Percentiles rank a stretch among this genome's conserved stretches.
phyloP scores from a whole-genome alignment of 2,329 filamentous ascomycete genomes.

The Colletotrichum lupini region DNA sequence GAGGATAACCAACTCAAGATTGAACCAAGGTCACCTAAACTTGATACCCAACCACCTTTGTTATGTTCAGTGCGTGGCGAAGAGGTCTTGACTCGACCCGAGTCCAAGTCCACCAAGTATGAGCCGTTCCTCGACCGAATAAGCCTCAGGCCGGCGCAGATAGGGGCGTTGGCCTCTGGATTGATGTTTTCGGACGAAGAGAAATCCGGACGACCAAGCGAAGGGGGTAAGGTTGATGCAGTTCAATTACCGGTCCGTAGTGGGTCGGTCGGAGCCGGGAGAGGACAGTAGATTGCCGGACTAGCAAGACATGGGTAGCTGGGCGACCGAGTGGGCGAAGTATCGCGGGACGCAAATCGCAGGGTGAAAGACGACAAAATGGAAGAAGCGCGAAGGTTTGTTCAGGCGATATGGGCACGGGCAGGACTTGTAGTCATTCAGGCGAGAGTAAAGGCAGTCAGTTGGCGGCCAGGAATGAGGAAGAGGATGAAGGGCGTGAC shows the following conservation, averaged over 20 bases:
- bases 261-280: constrained; percentile 31
- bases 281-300: not conserved
- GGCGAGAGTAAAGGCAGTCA: not conserved
- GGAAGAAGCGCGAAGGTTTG: constrained; percentile 22
- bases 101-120: not conserved
- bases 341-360: not conserved
- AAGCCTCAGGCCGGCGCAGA: not conserved
- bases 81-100: not conserved
- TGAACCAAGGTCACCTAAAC: not conserved
- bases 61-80: not conserved
- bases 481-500: not conserved
- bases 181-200: not conserved
- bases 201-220: not conserved
- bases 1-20: constrained; percentile 9
- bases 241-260: constrained; percentile 24
- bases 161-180: not conserved
- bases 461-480: constrained; percentile 4
- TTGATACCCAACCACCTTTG: not conserved
- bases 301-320: constrained; percentile 19
- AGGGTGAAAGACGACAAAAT: constrained; percentile 9
- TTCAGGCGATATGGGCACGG: constrained; percentile 17
- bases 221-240: not conserved
- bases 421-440: constrained; percentile 18
- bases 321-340: not conserved
- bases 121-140: not conserved